phyloP scores from a whole-genome alignment of 1,284 basidiomycete genomes.

The Phaffia rhodozyma region DNA sequence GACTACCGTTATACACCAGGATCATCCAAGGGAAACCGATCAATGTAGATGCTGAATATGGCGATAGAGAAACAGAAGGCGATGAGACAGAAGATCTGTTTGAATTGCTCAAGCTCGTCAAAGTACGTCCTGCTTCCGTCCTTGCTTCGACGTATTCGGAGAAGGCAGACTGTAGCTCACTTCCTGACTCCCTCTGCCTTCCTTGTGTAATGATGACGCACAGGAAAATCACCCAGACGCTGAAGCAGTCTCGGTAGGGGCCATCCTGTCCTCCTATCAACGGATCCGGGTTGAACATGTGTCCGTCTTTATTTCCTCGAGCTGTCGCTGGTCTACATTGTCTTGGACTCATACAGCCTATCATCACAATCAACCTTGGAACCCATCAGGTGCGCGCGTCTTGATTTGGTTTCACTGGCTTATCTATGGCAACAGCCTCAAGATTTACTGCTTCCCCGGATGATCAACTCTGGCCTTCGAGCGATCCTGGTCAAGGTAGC shows the following conservation, averaged over 20 bases:
- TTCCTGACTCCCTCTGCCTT: background rate
- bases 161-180: constrained; percentile 2
- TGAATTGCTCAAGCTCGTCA: constrained; percentile 60
- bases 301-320: constrained; percentile 38
- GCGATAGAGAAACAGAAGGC: constrained; percentile 50
- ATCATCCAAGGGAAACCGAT: constrained; percentile 71
- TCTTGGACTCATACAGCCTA: background rate
- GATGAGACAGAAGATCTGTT: constrained; percentile 97
- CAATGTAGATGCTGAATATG: constrained; percentile 76
- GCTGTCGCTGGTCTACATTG: background rate
- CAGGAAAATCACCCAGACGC: constrained; percentile 70
- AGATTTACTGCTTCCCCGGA: constrained; percentile 66
- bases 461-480: constrained; percentile 68
- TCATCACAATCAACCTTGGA: background rate
- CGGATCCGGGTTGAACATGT: constrained; percentile 95
- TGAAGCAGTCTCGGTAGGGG: constrained; percentile 82
- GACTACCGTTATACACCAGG: constrained; percentile 70
- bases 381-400: constrained; percentile 55
- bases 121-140: constrained; percentile 43
- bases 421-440: constrained; percentile 95
- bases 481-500: constrained; percentile 92
- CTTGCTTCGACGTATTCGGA: background rate
- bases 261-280: constrained; percentile 96
- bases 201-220: too few relatives aligned
- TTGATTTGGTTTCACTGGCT: constrained; percentile 65